These are phyloP conservation scores for Botryotinia calthae DNA, from an alignment of 2,329 filamentous ascomycete species.

Conservation along the genomic window DNA sequence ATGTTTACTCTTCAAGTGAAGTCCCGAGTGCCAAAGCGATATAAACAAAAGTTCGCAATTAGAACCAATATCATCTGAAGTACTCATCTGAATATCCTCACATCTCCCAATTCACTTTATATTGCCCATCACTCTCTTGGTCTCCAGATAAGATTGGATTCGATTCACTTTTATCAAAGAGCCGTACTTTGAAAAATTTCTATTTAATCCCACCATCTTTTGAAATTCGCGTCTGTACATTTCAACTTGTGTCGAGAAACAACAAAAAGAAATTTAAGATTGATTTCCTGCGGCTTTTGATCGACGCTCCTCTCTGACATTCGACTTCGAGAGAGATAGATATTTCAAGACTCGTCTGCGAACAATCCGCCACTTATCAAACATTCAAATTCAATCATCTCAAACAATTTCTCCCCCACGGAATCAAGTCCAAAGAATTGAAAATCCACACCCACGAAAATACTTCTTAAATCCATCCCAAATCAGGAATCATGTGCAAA, in stretches of 20 bases:
- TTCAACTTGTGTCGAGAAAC: neutral
- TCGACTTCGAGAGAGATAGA: neutral
- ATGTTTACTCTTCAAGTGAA: neutral
- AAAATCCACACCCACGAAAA: neutral
- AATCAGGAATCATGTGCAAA: neutral
- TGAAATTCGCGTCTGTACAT: neutral
- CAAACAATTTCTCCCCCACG: neutral
- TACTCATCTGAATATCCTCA: neutral
- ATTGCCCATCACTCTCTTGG: neutral
- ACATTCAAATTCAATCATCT: neutral
- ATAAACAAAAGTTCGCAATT: neutral
- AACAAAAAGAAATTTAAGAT: neutral
- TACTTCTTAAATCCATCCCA: neutral
- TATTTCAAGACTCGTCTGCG: neutral
- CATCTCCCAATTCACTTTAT: neutral
- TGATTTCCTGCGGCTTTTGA: neutral
- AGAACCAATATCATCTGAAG: neutral
- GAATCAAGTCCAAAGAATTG: neutral
- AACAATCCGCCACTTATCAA: neutral
- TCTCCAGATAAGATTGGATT: neutral
- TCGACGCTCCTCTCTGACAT: neutral
- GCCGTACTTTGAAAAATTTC: neutral
- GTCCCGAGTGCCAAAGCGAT: neutral
- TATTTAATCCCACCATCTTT: too few species aligned
- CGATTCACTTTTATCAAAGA: too few species aligned